Base-by-base conservation (phyloP, 495 filamentous ascomycete species). In the Poronia punctata region DNA sequence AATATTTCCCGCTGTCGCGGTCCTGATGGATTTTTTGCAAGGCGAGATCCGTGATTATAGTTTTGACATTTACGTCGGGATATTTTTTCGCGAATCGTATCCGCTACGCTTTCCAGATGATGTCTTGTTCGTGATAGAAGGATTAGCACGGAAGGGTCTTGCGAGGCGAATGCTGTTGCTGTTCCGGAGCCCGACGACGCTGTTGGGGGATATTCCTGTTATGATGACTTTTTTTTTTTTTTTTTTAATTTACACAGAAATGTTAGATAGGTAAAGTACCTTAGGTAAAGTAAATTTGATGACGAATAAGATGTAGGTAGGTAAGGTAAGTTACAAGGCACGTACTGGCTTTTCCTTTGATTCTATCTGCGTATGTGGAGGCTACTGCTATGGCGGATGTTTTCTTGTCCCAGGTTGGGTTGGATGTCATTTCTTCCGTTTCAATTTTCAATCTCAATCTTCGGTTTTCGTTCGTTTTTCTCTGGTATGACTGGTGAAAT, bases 111-210 rank as follows among this genome's bases (percentile, higher is more conserved):
- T 11, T 75, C 60, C n/a, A 79, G 55, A 38, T 72, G 74, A 24
- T 60, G 35, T 23, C 50, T 59, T 5, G 72, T 77, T 0, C 75
- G 66, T 1, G 76, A 79, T 3, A 70, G 74, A 7, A 79, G 60
- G 38, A 80, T 70, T 2, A 80, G 56, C 5, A 67, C 61, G 1
- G 48, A 49, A 1, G 76, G 76, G 1, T 45, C 35, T 42, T 79
- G 74, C 0, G 71, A 72, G 8, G 74, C 76, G 25, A 79, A 64
- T 9, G 74, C 67, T 1, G 70, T 25, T 1, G 70, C 74, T 9
- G 72, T 74, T 0, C 68, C 56, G n/a, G n/a, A n/a, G n/a, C 24
- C 68, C 66, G 3, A 75, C 77, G 16, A 79, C 66, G 14, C 70
- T 65, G 15, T 68, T 64, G 15, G 72, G 72, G 24, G 68, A 66